Percentiles rank a stretch among this genome's conserved stretches.
These are phyloP conservation scores for Clathrus columnatus DNA, from an alignment of 768 basidiomycete species.

Conservation along the genomic window DNA sequence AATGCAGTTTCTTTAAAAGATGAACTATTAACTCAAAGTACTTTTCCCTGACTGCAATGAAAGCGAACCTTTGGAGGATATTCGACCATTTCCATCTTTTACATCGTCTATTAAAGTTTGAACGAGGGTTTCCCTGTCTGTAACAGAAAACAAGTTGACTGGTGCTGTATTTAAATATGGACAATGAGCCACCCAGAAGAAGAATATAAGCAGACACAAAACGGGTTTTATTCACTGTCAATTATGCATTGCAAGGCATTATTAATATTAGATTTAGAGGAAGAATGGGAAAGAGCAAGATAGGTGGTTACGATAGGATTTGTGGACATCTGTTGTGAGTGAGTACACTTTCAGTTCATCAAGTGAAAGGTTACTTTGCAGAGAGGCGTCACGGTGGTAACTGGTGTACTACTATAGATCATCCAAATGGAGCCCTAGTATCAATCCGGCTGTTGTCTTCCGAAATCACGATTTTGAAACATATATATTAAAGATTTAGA, in stretches of 20 bases:
- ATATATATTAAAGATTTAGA: no score
- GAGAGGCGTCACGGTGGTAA: no score
- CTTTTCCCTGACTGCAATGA: constrained; percentile 5
- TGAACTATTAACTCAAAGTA: constrained; percentile 7
- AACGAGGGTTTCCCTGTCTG: constrained; percentile 46
- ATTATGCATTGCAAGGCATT: constrained; percentile 43
- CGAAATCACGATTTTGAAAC: background rate
- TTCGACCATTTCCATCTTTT: constrained; percentile 24
- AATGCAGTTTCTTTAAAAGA: constrained; percentile 52
- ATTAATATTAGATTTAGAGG: constrained; percentile 37
- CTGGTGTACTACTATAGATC: no score
- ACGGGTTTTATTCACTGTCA: constrained; percentile 30
- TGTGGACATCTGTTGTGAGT: background rate
- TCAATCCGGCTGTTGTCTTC: background rate
- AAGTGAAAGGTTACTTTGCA: constrained; percentile 20
- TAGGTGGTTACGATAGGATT: constrained; percentile 5
- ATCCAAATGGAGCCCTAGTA: no score
- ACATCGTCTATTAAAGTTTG: constrained; percentile 55
- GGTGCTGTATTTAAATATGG: constrained; percentile 27
- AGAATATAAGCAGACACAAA: constrained; percentile 2
- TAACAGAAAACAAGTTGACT: constrained; percentile 38
- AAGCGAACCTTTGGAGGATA: constrained; percentile 47
- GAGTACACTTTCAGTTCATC: constrained; percentile 5
- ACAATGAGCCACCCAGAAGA: background rate
- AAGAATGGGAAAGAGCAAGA: constrained; percentile 35